A percentile compares a stretch with the other conserved stretches of the same genome.
These are phyloP conservation scores for Taiozyma sp. DNA, from an alignment of 1,139 yeast genomes.

Conservation along the genomic window DNA sequence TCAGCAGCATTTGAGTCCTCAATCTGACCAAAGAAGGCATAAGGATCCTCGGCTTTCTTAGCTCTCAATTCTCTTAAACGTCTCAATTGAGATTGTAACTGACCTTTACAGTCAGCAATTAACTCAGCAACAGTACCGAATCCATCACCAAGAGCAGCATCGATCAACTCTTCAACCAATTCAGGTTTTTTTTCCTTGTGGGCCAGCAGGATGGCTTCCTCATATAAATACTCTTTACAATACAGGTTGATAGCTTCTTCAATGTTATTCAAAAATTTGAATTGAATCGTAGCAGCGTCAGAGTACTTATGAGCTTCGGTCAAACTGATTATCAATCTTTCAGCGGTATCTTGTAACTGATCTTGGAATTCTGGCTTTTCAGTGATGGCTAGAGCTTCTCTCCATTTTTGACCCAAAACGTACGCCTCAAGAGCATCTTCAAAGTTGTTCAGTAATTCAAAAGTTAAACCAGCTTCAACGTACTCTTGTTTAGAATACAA, in stretches of 20 bases:
- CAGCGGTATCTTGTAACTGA: conserved; percentile 42
- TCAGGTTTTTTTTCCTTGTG: conserved; percentile 37
- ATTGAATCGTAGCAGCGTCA: conserved; percentile 81
- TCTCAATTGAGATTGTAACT: conserved; percentile 74
- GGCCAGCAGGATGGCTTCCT: conserved; percentile 71
- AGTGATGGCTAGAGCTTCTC: conserved; percentile 69
- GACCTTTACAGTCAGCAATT: conserved; percentile 87
- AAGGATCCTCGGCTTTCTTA: conserved; percentile 82
- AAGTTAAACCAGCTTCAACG: conserved; percentile 72
- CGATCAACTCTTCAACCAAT: conserved; percentile 56
- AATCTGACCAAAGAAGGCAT: conserved; percentile 66
- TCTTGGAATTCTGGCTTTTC: conserved; percentile 36
- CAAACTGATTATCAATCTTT: conserved; percentile 53
- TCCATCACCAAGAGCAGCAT: conserved; percentile 77
- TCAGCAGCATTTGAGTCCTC: conserved; percentile 81
- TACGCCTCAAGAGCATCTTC: conserved; percentile 68
- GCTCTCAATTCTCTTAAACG: conserved; percentile 81
- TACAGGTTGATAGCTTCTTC: conserved; percentile 60
- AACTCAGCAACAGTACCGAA: conserved; percentile 86
- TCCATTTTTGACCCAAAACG: conserved; percentile 73
- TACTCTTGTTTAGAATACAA: conserved; percentile 53
- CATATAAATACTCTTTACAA: conserved; percentile 74
- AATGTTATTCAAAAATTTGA: conserved; percentile 54
- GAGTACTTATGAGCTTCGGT: conserved; percentile 68
- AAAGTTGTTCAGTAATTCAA: conserved; percentile 58